These are phyloP conservation scores for Potentilla sterilis DNA, from an alignment of 306 rosid species.

Conservation along the genomic window DNA sequence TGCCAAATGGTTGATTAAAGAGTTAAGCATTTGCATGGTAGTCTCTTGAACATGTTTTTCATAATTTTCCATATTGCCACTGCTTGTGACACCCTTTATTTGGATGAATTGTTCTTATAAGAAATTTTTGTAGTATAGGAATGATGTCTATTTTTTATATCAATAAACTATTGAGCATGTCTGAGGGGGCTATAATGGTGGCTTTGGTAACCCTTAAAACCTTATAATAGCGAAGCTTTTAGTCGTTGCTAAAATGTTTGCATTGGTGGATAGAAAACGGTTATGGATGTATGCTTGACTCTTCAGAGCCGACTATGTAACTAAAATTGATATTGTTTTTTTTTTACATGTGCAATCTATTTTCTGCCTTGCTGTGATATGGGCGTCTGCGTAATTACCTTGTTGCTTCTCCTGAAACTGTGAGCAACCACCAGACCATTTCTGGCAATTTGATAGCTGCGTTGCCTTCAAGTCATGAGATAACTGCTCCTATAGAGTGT, in stretches of 20 bases:
- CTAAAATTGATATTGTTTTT: background rate
- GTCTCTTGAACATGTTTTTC: background rate
- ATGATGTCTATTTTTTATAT: background rate
- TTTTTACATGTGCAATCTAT: background rate
- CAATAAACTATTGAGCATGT: conserved; percentile 16
- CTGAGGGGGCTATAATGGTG: background rate
- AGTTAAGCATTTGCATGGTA: background rate
- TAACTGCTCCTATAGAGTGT: conserved; percentile 53
- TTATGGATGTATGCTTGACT: background rate
- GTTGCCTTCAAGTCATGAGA: conserved; percentile 36
- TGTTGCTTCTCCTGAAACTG: conserved; percentile 31
- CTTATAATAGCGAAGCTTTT: background rate
- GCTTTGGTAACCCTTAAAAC: background rate
- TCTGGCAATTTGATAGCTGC: conserved; percentile 34
- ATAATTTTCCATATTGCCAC: background rate
- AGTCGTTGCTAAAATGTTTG: background rate
- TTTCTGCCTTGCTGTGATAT: background rate
- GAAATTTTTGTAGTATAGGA: background rate
- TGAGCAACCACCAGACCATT: conserved; percentile 36
- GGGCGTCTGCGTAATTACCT: background rate
- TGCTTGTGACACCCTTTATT: background rate
- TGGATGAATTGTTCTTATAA: background rate
- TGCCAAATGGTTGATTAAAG: conserved; percentile 5
- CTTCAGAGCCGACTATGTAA: conserved; percentile 13
- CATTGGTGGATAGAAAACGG: background rate